Conservation (phyloP, 108 stramenopile genomes). For the Pseudonitzschia delicatissima region DNA sequence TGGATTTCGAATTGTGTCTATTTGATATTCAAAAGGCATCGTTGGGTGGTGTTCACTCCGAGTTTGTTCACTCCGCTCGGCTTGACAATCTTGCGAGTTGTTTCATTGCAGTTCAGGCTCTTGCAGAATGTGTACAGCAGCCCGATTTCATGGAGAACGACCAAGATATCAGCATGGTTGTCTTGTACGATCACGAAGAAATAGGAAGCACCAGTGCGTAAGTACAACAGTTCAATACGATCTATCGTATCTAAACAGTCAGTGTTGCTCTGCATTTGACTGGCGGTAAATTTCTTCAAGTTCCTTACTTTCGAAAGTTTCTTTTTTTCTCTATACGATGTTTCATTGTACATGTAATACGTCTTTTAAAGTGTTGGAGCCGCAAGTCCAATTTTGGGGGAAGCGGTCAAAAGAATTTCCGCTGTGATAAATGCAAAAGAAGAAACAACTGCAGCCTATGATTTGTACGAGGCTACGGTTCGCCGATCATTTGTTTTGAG, state of each 20-base stretch:
- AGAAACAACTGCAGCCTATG: constrained; percentile 14
- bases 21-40: constrained; percentile 90
- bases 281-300: neutral
- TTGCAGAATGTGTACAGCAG: constrained; percentile 57
- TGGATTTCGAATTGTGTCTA: constrained; percentile 92
- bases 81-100: constrained; percentile 95
- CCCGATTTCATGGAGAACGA: constrained; percentile 43
- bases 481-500: constrained; percentile 61
- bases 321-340: too few relatives aligned
- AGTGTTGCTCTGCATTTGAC: neutral
- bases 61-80: constrained; percentile 91
- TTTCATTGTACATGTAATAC: neutral
- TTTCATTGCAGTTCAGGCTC: constrained; percentile 76
- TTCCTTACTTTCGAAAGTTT: neutral
- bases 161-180: constrained; percentile 76
- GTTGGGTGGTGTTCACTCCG: constrained; percentile 80
- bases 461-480: constrained; percentile 38
- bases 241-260: too few relatives aligned
- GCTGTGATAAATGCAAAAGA: constrained; percentile 39
- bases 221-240: constrained; percentile 8
- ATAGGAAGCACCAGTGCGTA: constrained; percentile 74
- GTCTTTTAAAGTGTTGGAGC: constrained; percentile 58
- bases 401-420: constrained; percentile 73
- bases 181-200: constrained; percentile 98
- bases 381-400: constrained; percentile 79